Conservation (phyloP, 345 rosid genomes). For the Clarkia xantiana region DNA sequence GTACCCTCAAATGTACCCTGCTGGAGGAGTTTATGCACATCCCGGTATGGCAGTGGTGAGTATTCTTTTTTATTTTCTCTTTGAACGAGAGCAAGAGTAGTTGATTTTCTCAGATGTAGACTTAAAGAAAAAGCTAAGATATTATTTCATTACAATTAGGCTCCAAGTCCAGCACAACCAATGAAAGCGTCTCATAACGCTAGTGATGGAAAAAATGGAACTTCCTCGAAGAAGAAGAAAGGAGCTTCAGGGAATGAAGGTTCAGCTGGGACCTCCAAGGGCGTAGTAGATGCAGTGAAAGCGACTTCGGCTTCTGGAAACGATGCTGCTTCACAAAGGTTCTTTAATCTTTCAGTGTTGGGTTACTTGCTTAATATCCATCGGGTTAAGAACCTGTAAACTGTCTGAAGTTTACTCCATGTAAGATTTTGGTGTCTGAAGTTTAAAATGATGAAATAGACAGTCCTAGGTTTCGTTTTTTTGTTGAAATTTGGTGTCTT, state of each 20-base stretch:
- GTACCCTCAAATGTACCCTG: constrained; percentile 81
- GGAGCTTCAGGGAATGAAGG: constrained; percentile 26
- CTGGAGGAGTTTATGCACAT: constrained; percentile 85
- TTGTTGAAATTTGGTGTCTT: too few species aligned
- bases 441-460: too few species aligned
- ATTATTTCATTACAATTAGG: constrained; percentile 11
- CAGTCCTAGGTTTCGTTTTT: too few species aligned
- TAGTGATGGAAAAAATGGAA: constrained; percentile 35
- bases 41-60: constrained; percentile 67
- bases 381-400: too few species aligned
- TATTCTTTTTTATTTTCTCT: not conserved
- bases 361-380: too few species aligned
- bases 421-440: too few species aligned
- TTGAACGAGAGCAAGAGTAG: too few species aligned
- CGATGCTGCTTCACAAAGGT: constrained; percentile 82
- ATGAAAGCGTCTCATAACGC: constrained; percentile 24
- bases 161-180: constrained; percentile 33
- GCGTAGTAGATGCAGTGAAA: constrained; percentile 45
- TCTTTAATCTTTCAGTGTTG: not conserved
- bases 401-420: too few species aligned
- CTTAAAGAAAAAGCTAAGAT: not conserved
- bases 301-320: constrained; percentile 80
- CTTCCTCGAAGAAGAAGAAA: constrained; percentile 54
- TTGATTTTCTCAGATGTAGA: too few species aligned
- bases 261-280: constrained; percentile 17